These are phyloP conservation scores for Vigna nakashimae DNA, from an alignment of 306 rosid species.

Conservation along the genomic window DNA sequence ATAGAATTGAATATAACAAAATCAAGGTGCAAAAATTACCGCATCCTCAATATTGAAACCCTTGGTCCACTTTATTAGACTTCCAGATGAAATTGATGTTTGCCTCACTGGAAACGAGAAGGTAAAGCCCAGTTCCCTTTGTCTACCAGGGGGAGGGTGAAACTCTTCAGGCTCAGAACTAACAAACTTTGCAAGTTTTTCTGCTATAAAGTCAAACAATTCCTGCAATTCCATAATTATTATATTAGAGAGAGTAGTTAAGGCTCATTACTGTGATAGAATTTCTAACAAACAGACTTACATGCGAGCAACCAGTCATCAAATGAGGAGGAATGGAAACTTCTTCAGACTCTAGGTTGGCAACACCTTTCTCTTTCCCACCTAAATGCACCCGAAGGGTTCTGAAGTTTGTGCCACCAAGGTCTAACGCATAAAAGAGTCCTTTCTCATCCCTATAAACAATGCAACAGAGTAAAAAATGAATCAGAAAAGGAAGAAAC, in stretches of 20 bases:
- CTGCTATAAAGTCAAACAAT: constrained; percentile 85
- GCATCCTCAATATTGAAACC: constrained; percentile 85
- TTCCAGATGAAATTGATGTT: constrained; percentile 86
- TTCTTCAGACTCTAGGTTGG: constrained; percentile 64
- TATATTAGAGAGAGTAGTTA: constrained; percentile 29
- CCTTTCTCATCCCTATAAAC: constrained; percentile 84
- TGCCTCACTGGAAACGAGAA: constrained; percentile 96
- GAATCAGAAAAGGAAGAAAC: background rate
- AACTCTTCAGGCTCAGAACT: constrained; percentile 79
- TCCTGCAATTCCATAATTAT: constrained; percentile 66
- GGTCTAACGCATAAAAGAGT: constrained; percentile 89
- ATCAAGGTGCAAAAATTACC: constrained; percentile 53
- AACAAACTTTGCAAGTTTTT: constrained; percentile 78
- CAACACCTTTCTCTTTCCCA: constrained; percentile 74
- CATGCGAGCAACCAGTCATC: constrained; percentile 87
- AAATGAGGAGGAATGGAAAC: constrained; percentile 95
- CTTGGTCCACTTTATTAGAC: constrained; percentile 92
- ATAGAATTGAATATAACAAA: constrained; percentile 33
- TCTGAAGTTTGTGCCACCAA: constrained; percentile 98
- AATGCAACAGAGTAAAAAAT: constrained; percentile 30
- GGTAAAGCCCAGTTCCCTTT: constrained; percentile 98
- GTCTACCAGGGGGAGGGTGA: constrained; percentile 85
- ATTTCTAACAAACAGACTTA: constrained; percentile 57
- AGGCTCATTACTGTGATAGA: constrained; percentile 24
- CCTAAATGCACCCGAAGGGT: constrained; percentile 88